These are phyloP conservation scores for Dothistroma pini DNA, from an alignment of 2,329 filamentous ascomycete species.

Conservation along the genomic window DNA sequence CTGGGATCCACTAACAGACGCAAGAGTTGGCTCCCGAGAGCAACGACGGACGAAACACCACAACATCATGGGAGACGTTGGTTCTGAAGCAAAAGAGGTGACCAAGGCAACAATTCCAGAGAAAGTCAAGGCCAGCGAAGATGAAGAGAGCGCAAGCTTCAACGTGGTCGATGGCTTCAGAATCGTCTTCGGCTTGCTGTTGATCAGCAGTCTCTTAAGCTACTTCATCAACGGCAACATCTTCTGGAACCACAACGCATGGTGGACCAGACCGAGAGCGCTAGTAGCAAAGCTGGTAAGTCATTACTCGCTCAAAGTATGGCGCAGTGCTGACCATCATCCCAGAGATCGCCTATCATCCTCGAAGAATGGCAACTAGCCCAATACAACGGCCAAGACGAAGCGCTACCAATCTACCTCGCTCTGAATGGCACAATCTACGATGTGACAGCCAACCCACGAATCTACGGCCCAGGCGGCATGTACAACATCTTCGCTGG, in stretches of 20 bases:
- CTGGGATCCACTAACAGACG: background rate
- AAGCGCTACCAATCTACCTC: constrained; percentile 76
- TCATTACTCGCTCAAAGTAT: background rate
- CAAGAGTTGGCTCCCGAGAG: background rate
- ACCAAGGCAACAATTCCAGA: background rate
- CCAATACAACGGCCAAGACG: constrained; percentile 72
- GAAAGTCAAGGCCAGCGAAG: background rate
- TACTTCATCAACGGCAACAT: constrained; percentile 46
- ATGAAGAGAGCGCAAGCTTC: constrained; percentile 7
- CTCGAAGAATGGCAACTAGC: constrained; percentile 73
- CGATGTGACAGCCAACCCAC: constrained; percentile 65
- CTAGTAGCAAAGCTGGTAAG: constrained; percentile 14
- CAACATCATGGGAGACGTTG: background rate
- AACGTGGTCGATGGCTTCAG: constrained; percentile 33
- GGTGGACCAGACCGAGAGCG: constrained; percentile 56
- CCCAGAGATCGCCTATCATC: constrained; percentile 55
- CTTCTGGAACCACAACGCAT: constrained; percentile 65
- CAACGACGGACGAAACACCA: background rate
- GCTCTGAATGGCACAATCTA: constrained; percentile 85
- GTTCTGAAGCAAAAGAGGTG: background rate
- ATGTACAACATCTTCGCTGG: constrained; percentile 85
- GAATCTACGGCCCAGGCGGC: constrained; percentile 63
- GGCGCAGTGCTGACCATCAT: constrained; percentile 6
- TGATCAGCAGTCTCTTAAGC: constrained; percentile 36
- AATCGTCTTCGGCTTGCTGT: constrained; percentile 34